Percentiles rank a stretch among this genome's conserved stretches.
Evolutionary conservation across 2,329 filamentous ascomycete species (phyloP).

Genomic region (Cryphonectria nitschkei): DNA sequence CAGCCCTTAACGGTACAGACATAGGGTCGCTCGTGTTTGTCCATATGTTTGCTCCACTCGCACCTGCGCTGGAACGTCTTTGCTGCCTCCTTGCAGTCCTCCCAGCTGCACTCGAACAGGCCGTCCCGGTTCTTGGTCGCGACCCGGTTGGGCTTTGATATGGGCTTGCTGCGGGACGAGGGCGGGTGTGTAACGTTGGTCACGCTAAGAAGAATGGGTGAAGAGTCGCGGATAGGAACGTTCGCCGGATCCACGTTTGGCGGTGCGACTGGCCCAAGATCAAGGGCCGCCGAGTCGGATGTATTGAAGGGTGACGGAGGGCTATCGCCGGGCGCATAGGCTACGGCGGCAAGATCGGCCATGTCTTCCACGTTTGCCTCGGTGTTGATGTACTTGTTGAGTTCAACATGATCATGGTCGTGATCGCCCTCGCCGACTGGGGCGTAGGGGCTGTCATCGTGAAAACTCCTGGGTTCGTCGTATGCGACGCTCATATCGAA

Average conservation of each 20-base stretch:
- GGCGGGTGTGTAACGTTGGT: conserved; percentile 30
- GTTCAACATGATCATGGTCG: conserved; percentile 42
- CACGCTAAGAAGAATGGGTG: conserved; percentile 35
- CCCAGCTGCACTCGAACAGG: conserved; percentile 75
- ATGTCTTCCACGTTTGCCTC: conserved; percentile 44
- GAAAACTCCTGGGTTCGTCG: conserved; percentile 54
- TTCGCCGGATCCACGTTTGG: conserved; percentile 34
- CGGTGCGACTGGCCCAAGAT: conserved; percentile 38
- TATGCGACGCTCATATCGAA: conserved; percentile 54
- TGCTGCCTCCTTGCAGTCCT: conserved; percentile 67
- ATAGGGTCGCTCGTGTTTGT: conserved; percentile 94
- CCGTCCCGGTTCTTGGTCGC: conserved; percentile 68
- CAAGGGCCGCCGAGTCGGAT: conserved; percentile 38
- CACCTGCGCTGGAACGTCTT: conserved; percentile 79
- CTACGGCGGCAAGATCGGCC: conserved; percentile 41
- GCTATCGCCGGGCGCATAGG: conserved; percentile 30
- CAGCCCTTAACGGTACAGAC: conserved; percentile 82
- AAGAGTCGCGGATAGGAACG: conserved; percentile 39
- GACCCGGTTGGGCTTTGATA: conserved; percentile 62
- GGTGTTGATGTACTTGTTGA: conserved; percentile 32
- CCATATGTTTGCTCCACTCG: conserved; percentile 99
- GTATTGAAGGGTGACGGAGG: conserved; percentile 21
- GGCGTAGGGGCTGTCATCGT: conserved; percentile 53
- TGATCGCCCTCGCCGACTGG: conserved; percentile 44
- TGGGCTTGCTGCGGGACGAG: conserved; percentile 51